Conservation (phyloP, 1,284 basidiomycete genomes). For the Limonomyces culmigenus region DNA sequence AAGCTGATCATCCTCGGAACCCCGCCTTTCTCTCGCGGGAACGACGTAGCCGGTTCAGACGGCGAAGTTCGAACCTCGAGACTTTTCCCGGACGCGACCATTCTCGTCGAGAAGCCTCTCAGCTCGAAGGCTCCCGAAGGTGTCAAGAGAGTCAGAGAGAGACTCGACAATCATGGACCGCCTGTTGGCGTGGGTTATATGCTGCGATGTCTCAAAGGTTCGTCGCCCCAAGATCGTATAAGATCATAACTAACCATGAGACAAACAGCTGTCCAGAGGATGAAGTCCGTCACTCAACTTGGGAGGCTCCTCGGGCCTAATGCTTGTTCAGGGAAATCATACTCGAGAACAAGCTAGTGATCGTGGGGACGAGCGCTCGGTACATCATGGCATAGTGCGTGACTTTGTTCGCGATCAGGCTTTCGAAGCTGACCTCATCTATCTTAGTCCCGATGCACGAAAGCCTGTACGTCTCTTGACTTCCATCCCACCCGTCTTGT, state of each 20-base stretch:
- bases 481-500: too few species aligned
- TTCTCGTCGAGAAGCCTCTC: constrained; percentile 46
- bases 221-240: too few species aligned
- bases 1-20: constrained; percentile 39
- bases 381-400: constrained; percentile 44
- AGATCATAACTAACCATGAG: too few species aligned
- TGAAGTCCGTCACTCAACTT: too few species aligned
- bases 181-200: constrained; percentile 23
- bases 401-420: too few species aligned
- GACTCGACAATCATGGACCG: constrained; percentile 3
- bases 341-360: constrained; percentile 38
- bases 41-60: constrained; percentile 27
- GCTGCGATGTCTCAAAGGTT: constrained; percentile 32
- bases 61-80: constrained; percentile 38
- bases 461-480: too few species aligned
- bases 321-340: constrained; percentile 30
- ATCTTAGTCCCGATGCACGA: too few species aligned
- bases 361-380: constrained; percentile 47
- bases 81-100: constrained; percentile 31
- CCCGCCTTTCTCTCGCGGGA: constrained; percentile 37
- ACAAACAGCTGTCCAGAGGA: constrained; percentile 34
- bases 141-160: constrained; percentile 10
- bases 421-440: too few species aligned
- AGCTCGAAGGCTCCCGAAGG: constrained; percentile 10
- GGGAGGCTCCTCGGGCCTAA: too few species aligned